phyloP scores from a whole-genome alignment of 202 grass and related monocot species.

The Brachypodium distachyon region DNA sequence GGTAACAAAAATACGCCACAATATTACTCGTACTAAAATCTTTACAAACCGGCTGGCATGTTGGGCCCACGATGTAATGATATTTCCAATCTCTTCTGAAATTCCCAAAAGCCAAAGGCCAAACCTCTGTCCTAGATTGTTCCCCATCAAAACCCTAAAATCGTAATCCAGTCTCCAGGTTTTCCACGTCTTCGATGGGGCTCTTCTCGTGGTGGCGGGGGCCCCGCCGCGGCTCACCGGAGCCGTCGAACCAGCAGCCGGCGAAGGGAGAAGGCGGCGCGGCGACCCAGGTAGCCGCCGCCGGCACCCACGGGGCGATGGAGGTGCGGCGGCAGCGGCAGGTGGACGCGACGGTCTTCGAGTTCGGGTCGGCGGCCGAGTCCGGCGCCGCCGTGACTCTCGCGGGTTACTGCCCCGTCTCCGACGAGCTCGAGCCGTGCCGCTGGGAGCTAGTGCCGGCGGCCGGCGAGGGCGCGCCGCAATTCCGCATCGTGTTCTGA shows the following conservation, averaged over 20 bases:
- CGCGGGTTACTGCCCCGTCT: conserved; percentile 77
- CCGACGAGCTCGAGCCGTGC: conserved; percentile 85
- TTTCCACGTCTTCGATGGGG: conserved; percentile 44
- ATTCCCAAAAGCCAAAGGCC: not conserved
- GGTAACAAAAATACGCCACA: too few relatives aligned
- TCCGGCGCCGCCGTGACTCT: conserved; percentile 59
- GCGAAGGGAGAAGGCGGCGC: not conserved
- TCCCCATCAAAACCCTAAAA: conserved; percentile 16
- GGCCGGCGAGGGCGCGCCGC: conserved; percentile 53
- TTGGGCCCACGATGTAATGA: not conserved
- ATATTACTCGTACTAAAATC: too few relatives aligned
- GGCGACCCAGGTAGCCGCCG: not conserved
- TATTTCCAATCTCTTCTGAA: not conserved
- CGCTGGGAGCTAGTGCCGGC: conserved; percentile 80
- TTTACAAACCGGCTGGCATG: not conserved
- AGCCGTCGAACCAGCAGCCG: not conserved
- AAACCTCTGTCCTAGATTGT: not conserved
- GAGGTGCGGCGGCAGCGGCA: conserved; percentile 59
- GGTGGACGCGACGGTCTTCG: conserved; percentile 78
- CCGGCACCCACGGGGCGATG: conserved; percentile 59
- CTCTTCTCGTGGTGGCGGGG: conserved; percentile 77
- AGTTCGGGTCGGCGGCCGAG: conserved; percentile 71
- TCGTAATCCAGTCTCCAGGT: conserved; percentile 21
- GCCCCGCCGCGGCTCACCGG: conserved; percentile 10
- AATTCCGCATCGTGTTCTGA: conserved; percentile 95